phyloP scores from a whole-genome alignment of 2,329 filamentous ascomycete species.

The Apiospora malaysiana region DNA sequence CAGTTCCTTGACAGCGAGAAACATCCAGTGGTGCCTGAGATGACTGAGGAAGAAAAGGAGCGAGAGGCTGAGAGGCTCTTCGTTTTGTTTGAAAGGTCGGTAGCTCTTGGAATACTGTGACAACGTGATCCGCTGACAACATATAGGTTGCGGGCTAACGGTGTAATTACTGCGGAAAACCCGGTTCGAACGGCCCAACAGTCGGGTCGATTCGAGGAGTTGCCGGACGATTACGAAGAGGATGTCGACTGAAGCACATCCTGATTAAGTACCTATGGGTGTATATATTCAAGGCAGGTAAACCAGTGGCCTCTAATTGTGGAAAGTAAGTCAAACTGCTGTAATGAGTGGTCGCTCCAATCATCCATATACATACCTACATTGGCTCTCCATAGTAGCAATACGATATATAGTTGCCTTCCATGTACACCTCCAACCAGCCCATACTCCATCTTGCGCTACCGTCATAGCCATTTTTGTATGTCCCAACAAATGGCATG shows the following conservation, averaged over 20 bases:
- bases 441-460: background rate
- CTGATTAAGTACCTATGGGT: background rate
- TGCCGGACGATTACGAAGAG: conserved; percentile 45
- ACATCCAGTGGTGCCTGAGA: conserved; percentile 65
- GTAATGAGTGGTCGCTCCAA: background rate
- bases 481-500: background rate
- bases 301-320: background rate
- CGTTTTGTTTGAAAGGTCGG: conserved; percentile 81
- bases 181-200: conserved; percentile 68
- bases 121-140: conserved; percentile 27
- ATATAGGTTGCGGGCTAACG: conserved; percentile 44
- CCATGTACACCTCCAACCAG: too few species aligned
- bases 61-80: conserved; percentile 88
- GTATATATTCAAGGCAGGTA: background rate
- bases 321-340: background rate
- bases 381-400: too few species aligned
- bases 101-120: too few species aligned
- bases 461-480: background rate
- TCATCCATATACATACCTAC: background rate
- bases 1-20: conserved; percentile 76
- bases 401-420: too few species aligned
- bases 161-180: conserved; percentile 72
- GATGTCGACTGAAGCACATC: conserved; percentile 32
- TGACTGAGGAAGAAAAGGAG: conserved; percentile 93
- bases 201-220: conserved; percentile 69